These are phyloP conservation scores for Polytrichum formosum DNA, from an alignment of 225 moss, liverwort and hornwort species.

Conservation along the genomic window DNA sequence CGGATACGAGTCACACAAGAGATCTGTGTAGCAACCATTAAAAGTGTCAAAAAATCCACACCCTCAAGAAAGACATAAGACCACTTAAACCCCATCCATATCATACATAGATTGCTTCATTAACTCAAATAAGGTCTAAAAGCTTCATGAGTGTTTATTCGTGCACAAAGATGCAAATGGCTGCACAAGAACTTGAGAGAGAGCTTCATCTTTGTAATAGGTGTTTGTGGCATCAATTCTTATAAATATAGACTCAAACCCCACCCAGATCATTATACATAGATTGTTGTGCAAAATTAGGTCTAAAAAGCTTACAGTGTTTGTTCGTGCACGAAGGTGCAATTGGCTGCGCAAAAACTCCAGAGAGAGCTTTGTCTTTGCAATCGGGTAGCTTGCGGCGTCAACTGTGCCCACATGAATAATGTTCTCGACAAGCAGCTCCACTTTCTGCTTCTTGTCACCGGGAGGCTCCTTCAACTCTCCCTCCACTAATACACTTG, in stretches of 20 bases:
- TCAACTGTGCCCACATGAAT: constrained; percentile 74
- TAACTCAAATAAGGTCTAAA: not conserved
- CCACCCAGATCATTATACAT: no score
- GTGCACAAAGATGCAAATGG: constrained; percentile 74
- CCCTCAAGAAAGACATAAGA: no score
- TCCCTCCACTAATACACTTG: constrained; percentile 71
- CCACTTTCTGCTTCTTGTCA: constrained; percentile 88
- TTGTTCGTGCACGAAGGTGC: constrained; percentile 85
- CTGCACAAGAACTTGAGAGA: constrained; percentile 72
- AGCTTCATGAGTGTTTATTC: constrained; percentile 67
- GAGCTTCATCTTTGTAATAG: constrained; percentile 68
- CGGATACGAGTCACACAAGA: constrained; percentile 81
- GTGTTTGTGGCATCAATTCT: constrained; percentile 52
- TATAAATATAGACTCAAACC: no score
- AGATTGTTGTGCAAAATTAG: not conserved
- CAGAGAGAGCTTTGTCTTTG: constrained; percentile 67
- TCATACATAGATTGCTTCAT: no score
- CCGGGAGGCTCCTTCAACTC: constrained; percentile 73
- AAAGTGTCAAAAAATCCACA: no score
- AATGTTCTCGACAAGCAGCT: constrained; percentile 63
- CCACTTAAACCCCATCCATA: no score
- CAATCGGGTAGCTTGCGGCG: constrained; percentile 73
- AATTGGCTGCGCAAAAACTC: constrained; percentile 77
- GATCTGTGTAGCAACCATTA: constrained; percentile 38
- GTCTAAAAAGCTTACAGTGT: constrained; percentile 47